Base-by-base conservation (phyloP, 345 rosid species). In the Dimocarpus longan region DNA sequence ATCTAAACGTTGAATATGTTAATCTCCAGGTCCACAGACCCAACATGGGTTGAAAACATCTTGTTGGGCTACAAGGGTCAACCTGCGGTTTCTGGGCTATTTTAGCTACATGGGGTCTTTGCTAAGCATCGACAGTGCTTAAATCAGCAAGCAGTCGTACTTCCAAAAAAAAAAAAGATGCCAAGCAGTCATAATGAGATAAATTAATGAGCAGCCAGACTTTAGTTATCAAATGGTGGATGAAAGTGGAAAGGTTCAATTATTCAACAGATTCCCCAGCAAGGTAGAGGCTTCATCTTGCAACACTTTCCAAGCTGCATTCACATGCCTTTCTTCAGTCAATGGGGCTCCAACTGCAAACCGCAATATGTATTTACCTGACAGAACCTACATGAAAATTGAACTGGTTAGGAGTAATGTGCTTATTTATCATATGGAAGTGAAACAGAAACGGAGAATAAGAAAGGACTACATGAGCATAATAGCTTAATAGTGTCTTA, bases 341-440 rank as follows among this genome's bases (percentile, higher is more conserved):
- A 93, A 73, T 68, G 98, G 96, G 12, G 97, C 99, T 46, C 97
- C 99, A 15, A 93, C 87, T 2, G 96, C 96, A 74, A 93, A 90
- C 11, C 98, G 89, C 22, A 93, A 81, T 22, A 91, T 82, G 76
- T 87, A 87, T 59, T 74, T 88, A 18, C 90, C 92, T 0, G 96
- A 92, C 69, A 95, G 80, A 80, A 83, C 93, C 95, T 93, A 91
- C 78, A 74, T 4, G 12, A 59, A 54, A 54, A 5, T 54, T 54
- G n/a, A 54, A 60, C 44, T 43, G 62, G 56, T 37, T 37, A 28
- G 37, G 3, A 32, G 37, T 21, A 10, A 48, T 22, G 9, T 12
- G n/a, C 21, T 70, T 70, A 18, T 71, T 28, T 56, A 22, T 9
- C 26, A 52, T 18, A 5, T 42, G 15, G 40, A 40, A 40, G 50